These are phyloP conservation scores for Ophiorrhiza pumila DNA, from an alignment of 257 asterid genomes.

Conservation along the genomic window DNA sequence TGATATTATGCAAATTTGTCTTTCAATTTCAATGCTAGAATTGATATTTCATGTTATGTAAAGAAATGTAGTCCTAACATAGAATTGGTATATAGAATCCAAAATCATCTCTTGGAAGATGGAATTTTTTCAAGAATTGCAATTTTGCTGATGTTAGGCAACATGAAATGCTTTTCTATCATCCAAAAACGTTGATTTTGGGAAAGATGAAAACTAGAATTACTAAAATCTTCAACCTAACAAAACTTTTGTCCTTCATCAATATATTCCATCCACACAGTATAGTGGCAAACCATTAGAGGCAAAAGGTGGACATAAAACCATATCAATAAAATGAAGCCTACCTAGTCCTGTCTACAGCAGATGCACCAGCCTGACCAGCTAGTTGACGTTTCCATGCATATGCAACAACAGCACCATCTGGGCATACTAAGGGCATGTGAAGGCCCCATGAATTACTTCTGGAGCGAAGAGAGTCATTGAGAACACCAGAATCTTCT, in stretches of 20 bases:
- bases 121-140: not conserved
- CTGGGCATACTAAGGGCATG: conserved; percentile 98
- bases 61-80: not conserved
- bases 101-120: not conserved
- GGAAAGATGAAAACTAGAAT: not conserved
- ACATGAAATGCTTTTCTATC: not conserved
- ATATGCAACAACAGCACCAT: conserved; percentile 98
- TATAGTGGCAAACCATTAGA: not conserved
- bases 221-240: not conserved
- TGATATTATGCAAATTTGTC: not conserved
- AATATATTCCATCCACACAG: not conserved
- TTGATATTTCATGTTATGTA: not conserved
- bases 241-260: not conserved
- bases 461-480: conserved; percentile 78
- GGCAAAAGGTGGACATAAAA: not conserved
- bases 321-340: conserved; percentile 1
- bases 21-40: not conserved
- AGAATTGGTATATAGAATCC: not conserved
- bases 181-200: not conserved
- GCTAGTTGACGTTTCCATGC: conserved; percentile 99
- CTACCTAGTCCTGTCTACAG: conserved; percentile 95
- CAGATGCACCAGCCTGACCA: conserved; percentile 99
- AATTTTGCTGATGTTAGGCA: not conserved
- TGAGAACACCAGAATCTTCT: conserved; percentile 91
- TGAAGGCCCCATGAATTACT: conserved; percentile 99